Evolutionary conservation across 805 yeast genomes (phyloP), one percentile per base, ranked within the genome.

Genomic region (Ogataea nitratoaversa): DNA sequence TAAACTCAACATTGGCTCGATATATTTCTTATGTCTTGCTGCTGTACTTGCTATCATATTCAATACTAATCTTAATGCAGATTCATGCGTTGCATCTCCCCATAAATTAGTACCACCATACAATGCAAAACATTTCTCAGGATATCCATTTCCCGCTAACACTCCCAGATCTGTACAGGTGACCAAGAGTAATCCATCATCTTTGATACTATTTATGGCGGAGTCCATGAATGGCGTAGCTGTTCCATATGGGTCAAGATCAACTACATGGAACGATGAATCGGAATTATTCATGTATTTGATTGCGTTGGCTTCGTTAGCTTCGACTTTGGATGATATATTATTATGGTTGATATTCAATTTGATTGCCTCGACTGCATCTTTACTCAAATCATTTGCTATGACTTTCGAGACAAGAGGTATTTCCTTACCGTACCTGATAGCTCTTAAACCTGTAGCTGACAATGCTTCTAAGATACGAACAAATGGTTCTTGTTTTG

Each of bases 91-190:
- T 19, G 89, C 80, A 56, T 87, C 97, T 42, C 77, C 79, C 46
- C 91, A 84, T 55, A 88, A 70, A 47, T 91, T 88, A 41, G 82
- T 82, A 18, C 99, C 99, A 17, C 99, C 98, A 59, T 93, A 93
- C 14, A 86, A 70, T 0, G 97, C 89, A 67, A 81, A 93, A 64
- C 98, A 91, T 63, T 93, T 93, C 54, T 93, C 99, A 0, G 98
- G 97, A 60, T 91, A 91, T 12, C 95, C 95, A 48, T 83, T 82
- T 16, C 99, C 99, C 1, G 98, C 98, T 39, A 93, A 70, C 1
- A 93, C 96, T 0, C 95, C 95, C 13, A 95, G 73, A 65, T 93
- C 99, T 0, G 99, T 93, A 61, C 99, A 93, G 0, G 99, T 93
- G 3, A 93, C 91, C 37, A 93, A 67, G 49, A 93, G 63, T 32